Conservation (phyloP, 495 filamentous ascomycete genomes). For the Cercophora sp. region DNA sequence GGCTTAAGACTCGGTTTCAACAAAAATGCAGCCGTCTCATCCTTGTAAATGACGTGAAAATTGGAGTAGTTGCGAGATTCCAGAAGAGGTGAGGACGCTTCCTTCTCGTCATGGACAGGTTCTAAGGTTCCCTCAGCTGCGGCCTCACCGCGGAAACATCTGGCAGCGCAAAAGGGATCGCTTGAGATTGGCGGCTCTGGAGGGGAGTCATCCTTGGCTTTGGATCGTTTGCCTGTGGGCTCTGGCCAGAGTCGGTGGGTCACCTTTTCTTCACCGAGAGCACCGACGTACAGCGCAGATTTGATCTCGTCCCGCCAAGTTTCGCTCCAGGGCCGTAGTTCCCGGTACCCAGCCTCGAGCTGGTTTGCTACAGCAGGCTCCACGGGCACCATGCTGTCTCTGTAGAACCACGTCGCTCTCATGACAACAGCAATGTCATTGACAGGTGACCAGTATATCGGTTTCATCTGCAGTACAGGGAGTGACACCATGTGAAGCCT, state of each 20-base stretch:
- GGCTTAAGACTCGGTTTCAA: constrained; percentile 75
- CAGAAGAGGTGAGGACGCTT: constrained; percentile 23
- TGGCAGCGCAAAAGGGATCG: constrained; percentile 51
- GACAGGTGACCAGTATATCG: constrained; percentile 97
- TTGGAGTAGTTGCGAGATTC: constrained; percentile 53
- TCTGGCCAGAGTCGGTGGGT: constrained; percentile 76
- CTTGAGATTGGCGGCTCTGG: constrained; percentile 47
- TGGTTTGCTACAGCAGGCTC: constrained; percentile 87
- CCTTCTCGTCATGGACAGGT: constrained; percentile 36
- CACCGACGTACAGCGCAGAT: constrained; percentile 85
- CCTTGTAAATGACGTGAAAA: constrained; percentile 78
- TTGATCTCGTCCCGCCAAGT: constrained; percentile 92
- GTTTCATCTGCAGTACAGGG: constrained; percentile 74
- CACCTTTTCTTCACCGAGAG: constrained; percentile 87
- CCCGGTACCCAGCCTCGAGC: constrained; percentile 80
- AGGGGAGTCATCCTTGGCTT: constrained; percentile 26
- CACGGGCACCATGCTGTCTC: constrained; percentile 84
- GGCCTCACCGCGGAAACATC: constrained; percentile 53
- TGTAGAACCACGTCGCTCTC: constrained; percentile 93
- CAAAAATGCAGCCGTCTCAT: constrained; percentile 69
- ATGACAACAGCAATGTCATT: constrained; percentile 80
- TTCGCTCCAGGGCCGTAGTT: constrained; percentile 83
- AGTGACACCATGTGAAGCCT: constrained; percentile 61
- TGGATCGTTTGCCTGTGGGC: constrained; percentile 37
- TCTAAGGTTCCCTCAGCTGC: constrained; percentile 48